Evolutionary conservation across 129 eudicot species (phyloP), one percentile per base, ranked within the genome.

Genomic region (Flaveria bidentis): DNA sequence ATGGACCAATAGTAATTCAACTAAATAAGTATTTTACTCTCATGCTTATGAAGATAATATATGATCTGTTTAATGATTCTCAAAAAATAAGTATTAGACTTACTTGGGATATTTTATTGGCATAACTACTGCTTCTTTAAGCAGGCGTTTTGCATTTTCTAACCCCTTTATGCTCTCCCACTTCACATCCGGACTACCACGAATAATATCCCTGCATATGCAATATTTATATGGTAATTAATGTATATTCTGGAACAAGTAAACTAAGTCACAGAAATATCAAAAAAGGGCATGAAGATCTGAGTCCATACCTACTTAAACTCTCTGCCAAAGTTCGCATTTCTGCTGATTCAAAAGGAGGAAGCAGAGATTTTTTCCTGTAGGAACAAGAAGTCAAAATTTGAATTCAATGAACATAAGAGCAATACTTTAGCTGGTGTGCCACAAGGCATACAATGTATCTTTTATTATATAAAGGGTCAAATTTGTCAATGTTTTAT

Each of bases 91-190:
- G 72, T 76, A 64, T 5, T 15, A 8, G 23, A 81, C 89, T 81
- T 76, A 91, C 99, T 87, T 91, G 23, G 99, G 99, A 79, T 95
- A 95, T 85, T 95, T 91, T 28, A 95, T 95, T 49, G 99, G 99
- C 99, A 95, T 91, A 72, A 95, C 99, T 61, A 95, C 99, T 49
- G 99, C 99, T 85, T 95, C 99, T 89, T 95, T 95, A 57, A 95
- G 96, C 76, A 95, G 91, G 17, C 97, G 90, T 82, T 95, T 95
- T 64, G 99, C 99, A 80, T 88, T 95, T 78, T 88, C 99, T 70
- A 95, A 80, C 52, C 99, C 99, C 79, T 95, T 95, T 57, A 95
- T 89, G 86, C 88, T 89, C 75, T 91, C 99, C 99, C 99, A 95
- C 80, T 89, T 95, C 75, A 95, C 97, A 80, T 91, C 89, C 49